These are phyloP conservation scores for Acanthamoeba culbertsoni DNA, from an alignment of 208 protist species.

Conservation along the genomic window DNA sequence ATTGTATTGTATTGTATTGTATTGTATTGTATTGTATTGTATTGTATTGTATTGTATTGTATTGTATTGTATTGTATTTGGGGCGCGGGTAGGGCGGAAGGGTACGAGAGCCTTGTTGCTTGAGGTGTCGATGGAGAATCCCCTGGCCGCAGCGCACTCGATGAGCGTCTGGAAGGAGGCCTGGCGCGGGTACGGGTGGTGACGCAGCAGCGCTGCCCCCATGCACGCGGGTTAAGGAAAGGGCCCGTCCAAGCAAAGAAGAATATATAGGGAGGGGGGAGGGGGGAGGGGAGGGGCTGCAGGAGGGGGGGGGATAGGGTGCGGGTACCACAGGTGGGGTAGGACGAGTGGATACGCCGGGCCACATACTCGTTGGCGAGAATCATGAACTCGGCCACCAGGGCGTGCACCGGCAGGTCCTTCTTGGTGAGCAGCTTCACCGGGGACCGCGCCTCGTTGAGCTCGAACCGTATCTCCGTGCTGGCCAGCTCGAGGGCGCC, in stretches of 20 bases:
- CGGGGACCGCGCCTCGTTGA: not conserved
- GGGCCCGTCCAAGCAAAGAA: no score
- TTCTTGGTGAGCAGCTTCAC: slow-evolving; percentile 59
- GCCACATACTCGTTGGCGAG: slow-evolving; percentile 79
- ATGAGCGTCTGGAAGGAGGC: slow-evolving; percentile 64
- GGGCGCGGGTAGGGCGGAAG: no score
- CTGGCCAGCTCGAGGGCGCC: slow-evolving; percentile 44
- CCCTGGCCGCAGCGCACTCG: not conserved
- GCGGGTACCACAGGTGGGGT: slow-evolving; percentile 28
- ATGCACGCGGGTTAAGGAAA: no score
- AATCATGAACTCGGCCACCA: slow-evolving; percentile 87
- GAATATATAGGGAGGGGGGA: not conserved
- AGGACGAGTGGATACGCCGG: not conserved
- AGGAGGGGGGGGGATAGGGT: no score
- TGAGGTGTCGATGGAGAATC: slow-evolving; percentile 35
- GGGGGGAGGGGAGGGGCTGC: no score
- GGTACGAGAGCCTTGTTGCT: slow-evolving; percentile 30
- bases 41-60: no score
- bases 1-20: no score
- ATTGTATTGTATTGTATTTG: no score
- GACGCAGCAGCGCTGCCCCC: slow-evolving; percentile 60
- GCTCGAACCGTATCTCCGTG: slow-evolving; percentile 23
- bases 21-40: no score
- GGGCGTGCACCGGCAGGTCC: slow-evolving; percentile 72
- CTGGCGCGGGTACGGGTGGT: slow-evolving; percentile 68